Evolutionary conservation across 495 filamentous ascomycete genomes (phyloP).

Genomic region (Bathelium albidoporum): DNA sequence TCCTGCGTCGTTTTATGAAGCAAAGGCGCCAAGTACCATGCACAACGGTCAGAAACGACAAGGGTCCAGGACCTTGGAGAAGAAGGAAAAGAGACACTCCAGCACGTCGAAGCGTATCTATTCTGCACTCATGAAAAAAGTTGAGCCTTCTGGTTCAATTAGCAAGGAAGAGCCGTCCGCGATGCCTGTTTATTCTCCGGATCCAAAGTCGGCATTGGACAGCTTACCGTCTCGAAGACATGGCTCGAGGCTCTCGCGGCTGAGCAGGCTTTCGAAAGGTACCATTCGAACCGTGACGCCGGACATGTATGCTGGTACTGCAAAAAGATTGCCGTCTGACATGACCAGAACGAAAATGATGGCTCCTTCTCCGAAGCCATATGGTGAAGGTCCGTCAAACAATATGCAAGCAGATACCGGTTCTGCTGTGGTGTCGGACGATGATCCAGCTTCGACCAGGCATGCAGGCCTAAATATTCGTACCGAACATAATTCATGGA

Average conservation of each 20-base stretch:
- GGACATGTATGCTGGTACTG: neutral
- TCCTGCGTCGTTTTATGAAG: slow-evolving; percentile 24
- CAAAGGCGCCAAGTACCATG: neutral
- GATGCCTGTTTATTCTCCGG: neutral
- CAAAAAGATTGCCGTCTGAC: neutral
- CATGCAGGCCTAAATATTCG: neutral
- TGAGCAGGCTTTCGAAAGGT: slow-evolving; percentile 4
- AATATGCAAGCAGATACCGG: neutral
- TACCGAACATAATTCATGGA: neutral
- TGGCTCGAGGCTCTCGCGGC: slow-evolving; percentile 4
- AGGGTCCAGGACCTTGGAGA: neutral
- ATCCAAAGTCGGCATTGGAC: slow-evolving; percentile 8
- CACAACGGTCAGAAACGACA: neutral
- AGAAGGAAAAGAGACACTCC: neutral
- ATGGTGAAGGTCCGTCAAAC: neutral
- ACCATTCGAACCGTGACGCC: slow-evolving; percentile 21
- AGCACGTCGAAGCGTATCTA: slow-evolving; percentile 56
- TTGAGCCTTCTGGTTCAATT: slow-evolving; percentile 26
- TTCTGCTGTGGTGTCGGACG: neutral
- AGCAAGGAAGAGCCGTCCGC: neutral
- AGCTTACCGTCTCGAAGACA: slow-evolving; percentile 16
- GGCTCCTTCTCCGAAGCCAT: neutral
- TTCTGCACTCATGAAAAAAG: slow-evolving; percentile 60
- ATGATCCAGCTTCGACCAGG: neutral
- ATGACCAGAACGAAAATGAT: neutral